Percentiles rank a stretch among this genome's conserved stretches.
Evolutionary conservation across 106 monocot species (phyloP).

Genomic region (Dendrobium catenatum): DNA sequence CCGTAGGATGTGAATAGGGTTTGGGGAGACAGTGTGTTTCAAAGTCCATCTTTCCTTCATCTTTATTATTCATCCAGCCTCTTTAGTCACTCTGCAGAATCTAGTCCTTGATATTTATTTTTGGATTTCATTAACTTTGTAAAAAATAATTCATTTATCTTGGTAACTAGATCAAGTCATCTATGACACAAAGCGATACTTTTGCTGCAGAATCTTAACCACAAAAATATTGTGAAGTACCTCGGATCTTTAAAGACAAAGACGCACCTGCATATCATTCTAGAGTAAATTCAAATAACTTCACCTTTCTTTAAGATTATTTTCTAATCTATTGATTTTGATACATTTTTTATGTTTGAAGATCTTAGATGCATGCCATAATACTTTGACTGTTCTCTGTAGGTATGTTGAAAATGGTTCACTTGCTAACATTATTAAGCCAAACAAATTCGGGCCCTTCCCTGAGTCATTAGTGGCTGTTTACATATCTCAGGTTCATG

Average conservation of each 20-base stretch:
- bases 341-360: neutral
- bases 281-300: slow-evolving; percentile 52
- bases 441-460: slow-evolving; percentile 97
- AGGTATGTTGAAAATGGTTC: slow-evolving; percentile 99
- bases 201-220: slow-evolving; percentile 81
- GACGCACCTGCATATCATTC: slow-evolving; percentile 95
- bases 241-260: slow-evolving; percentile 97
- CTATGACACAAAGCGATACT: neutral
- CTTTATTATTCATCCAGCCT: neutral
- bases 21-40: neutral
- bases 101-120: slow-evolving; percentile 1
- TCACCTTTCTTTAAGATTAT: neutral
- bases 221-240: slow-evolving; percentile 99
- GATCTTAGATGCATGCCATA: neutral
- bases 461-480: slow-evolving; percentile 89
- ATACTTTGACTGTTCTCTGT: slow-evolving; percentile 6
- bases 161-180: neutral
- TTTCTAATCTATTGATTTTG: neutral
- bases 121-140: neutral
- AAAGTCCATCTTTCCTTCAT: neutral
- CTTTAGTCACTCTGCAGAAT: neutral
- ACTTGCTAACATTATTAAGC: slow-evolving; percentile 93
- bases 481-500: slow-evolving; percentile 83
- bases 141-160: neutral
- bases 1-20: neutral